These are phyloP conservation scores for Lasiodiplodia gonubiensis DNA, from an alignment of 2,329 filamentous ascomycete species.

Conservation along the genomic window DNA sequence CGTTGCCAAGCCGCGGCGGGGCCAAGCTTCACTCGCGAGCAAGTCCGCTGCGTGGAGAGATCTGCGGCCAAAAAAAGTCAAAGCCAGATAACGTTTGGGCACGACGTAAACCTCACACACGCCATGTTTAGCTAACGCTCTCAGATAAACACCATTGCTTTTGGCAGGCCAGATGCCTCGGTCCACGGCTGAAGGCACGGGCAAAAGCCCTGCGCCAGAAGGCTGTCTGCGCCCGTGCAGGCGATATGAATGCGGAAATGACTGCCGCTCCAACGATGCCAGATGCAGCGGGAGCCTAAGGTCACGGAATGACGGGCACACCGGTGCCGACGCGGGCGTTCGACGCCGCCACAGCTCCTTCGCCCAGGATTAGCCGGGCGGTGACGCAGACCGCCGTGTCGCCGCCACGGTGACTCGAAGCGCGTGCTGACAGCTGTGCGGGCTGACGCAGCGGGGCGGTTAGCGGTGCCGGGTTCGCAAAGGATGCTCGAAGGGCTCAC, in stretches of 20 bases:
- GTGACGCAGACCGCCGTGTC: neutral
- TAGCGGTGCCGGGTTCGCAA: neutral
- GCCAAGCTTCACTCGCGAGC: neutral
- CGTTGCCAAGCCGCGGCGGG: neutral
- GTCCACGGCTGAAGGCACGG: neutral
- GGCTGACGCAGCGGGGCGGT: neutral
- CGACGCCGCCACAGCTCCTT: neutral
- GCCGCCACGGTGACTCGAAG: neutral
- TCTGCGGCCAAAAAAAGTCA: conserved; percentile 1
- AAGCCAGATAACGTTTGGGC: neutral
- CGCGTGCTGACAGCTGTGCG: neutral
- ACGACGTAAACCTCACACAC: conserved; percentile 2
- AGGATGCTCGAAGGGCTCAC: neutral
- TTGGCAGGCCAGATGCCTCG: neutral
- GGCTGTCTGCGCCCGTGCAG: neutral
- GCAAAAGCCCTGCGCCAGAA: neutral
- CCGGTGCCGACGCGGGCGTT: neutral
- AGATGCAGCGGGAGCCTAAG: neutral
- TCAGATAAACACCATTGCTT: neutral
- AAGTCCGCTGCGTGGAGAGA: neutral
- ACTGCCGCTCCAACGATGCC: neutral
- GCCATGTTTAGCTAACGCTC: neutral
- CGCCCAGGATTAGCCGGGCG: neutral
- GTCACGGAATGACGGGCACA: neutral
- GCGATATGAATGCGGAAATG: neutral